Evolutionary conservation across 2,329 filamentous ascomycete genomes (phyloP).

Genomic region (Sphaerulina vaccinii): DNA sequence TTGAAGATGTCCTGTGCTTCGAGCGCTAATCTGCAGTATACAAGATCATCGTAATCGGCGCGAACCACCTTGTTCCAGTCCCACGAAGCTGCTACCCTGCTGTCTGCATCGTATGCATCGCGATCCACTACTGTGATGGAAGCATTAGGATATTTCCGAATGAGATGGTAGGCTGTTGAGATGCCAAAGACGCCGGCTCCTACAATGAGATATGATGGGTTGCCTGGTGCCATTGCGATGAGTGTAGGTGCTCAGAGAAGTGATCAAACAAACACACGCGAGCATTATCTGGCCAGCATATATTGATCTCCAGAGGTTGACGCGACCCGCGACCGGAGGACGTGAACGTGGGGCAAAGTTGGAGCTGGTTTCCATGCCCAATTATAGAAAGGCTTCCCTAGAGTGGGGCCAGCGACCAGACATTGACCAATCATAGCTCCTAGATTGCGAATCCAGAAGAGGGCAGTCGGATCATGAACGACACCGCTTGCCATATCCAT

Average conservation of each 20-base stretch:
- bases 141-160: conserved; percentile 42
- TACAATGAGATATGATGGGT: conserved; percentile 35
- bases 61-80: conserved; percentile 74
- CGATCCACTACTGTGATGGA: conserved; percentile 44
- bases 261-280: not conserved
- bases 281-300: not conserved
- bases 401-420: not conserved
- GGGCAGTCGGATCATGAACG: conserved; percentile 4
- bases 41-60: conserved; percentile 64
- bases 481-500: conserved; percentile 7
- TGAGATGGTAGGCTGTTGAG: conserved; percentile 58
- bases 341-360: conserved; percentile 8
- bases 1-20: conserved; percentile 65
- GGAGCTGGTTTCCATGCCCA: conserved; percentile 13
- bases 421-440: conserved; percentile 1
- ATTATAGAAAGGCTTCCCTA: conserved; percentile 12
- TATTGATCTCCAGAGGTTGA: conserved; percentile 1
- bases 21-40: conserved; percentile 64
- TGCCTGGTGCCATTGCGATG: conserved; percentile 12
- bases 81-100: conserved; percentile 60
- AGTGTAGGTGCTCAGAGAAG: not conserved
- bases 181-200: conserved; percentile 47
- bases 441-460: conserved; percentile 1
- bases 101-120: conserved; percentile 36
- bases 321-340: conserved; percentile 2